Evolutionary conservation across 1,284 basidiomycete genomes (phyloP).

Genomic region (Malassezia dermatis): DNA sequence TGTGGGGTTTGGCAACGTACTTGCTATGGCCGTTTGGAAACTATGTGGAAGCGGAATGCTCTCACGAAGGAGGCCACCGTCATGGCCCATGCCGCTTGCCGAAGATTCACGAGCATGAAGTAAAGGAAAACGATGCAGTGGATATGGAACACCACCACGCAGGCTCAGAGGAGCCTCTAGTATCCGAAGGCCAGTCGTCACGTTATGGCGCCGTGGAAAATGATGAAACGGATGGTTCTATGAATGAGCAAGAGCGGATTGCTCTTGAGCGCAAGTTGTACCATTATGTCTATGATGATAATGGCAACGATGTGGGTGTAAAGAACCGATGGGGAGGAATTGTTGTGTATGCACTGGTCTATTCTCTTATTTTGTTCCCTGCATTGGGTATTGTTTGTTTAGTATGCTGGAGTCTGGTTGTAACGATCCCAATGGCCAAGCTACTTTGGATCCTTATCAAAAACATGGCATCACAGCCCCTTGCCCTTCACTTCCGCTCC

Average conservation of each 20-base stretch:
- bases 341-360: constrained; percentile 53
- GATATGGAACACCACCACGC: constrained; percentile 7
- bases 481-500: constrained; percentile 76
- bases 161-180: neutral
- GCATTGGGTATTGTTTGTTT: constrained; percentile 59
- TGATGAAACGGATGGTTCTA: constrained; percentile 9
- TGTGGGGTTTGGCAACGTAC: constrained; percentile 90
- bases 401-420: constrained; percentile 81
- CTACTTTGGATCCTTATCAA: constrained; percentile 85
- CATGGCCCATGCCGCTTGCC: constrained; percentile 13
- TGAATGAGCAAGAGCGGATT: constrained; percentile 26
- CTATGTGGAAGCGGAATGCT: constrained; percentile 74
- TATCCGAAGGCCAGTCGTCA: constrained; percentile 2
- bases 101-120: constrained; percentile 12
- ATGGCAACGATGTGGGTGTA: constrained; percentile 33
- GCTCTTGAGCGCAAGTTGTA: constrained; percentile 35
- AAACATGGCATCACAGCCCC: constrained; percentile 69
- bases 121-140: constrained; percentile 6
- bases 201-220: constrained; percentile 4
- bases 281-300: constrained; percentile 36
- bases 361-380: constrained; percentile 80
- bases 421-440: constrained; percentile 96
- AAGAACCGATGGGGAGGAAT: constrained; percentile 26
- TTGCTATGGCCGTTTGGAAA: constrained; percentile 97
- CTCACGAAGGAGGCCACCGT: constrained; percentile 31